Evolutionary conservation across 768 basidiomycete species (phyloP).

Genomic region (Zangia roseola): DNA sequence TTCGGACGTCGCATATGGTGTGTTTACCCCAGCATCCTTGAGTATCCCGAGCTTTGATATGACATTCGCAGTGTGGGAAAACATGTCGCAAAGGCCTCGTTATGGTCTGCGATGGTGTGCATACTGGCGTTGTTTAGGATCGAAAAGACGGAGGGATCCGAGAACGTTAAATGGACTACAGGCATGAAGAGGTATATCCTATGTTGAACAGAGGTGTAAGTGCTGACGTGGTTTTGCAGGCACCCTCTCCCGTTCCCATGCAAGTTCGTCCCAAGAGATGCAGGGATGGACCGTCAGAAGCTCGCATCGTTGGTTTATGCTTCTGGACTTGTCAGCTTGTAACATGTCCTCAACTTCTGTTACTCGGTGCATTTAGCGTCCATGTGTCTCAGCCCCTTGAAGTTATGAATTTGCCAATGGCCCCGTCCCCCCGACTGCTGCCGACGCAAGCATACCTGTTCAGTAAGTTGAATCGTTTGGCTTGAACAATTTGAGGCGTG

Average conservation of each 20-base stretch:
- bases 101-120: conserved; percentile 19
- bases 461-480: too few relatives aligned
- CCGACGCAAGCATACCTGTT: too few relatives aligned
- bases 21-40: background rate
- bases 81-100: conserved; percentile 14
- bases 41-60: background rate
- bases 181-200: conserved; percentile 5
- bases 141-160: conserved; percentile 7
- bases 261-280: conserved; percentile 8
- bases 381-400: too few relatives aligned
- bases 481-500: too few relatives aligned
- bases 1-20: conserved; percentile 21
- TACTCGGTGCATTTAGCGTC: too few relatives aligned
- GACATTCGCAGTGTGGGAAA: conserved; percentile 8
- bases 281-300: conserved; percentile 5
- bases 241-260: conserved; percentile 11
- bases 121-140: conserved; percentile 13
- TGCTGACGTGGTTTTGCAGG: background rate
- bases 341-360: background rate
- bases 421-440: too few relatives aligned
- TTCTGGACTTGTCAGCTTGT: background rate
- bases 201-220: background rate
- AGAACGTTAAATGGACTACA: conserved; percentile 11
- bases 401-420: too few relatives aligned
- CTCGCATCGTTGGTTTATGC: conserved; percentile 7